phyloP scores from a whole-genome alignment of 768 basidiomycete genomes.

The Lactifluus subvellereus region DNA sequence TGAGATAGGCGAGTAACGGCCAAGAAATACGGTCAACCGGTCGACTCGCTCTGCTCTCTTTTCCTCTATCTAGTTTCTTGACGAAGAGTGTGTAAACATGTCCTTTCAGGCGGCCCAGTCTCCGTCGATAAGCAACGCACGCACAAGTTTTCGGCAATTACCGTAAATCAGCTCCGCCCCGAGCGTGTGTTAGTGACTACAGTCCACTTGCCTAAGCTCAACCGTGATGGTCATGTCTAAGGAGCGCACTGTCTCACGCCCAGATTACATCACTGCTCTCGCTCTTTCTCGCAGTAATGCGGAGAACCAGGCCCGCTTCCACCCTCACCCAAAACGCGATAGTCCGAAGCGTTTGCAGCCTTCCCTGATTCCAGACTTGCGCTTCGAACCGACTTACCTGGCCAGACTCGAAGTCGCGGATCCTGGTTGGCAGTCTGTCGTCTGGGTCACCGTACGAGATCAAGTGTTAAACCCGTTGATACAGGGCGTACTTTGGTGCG shows the following conservation, averaged over 20 bases:
- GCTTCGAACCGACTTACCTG: constrained; percentile 69
- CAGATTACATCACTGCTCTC: constrained; percentile 21
- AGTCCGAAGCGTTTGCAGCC: constrained; percentile 1
- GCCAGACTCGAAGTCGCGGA: constrained; percentile 49
- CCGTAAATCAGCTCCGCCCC: background rate
- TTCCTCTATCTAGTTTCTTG: constrained; percentile 1
- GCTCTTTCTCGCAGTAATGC: constrained; percentile 11
- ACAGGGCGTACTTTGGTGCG: constrained; percentile 65
- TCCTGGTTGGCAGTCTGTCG: constrained; percentile 52
- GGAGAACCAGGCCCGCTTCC: background rate
- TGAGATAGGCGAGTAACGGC: background rate
- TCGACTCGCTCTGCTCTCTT: background rate
- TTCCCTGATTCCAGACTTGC: constrained; percentile 60
- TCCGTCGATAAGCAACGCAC: too few species aligned
- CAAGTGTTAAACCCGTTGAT: constrained; percentile 62
- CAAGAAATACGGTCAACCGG: background rate
- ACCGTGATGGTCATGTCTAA: constrained; percentile 10
- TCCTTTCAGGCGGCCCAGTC: too few species aligned
- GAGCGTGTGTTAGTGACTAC: too few species aligned
- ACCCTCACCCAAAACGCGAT: background rate
- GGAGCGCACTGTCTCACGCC: constrained; percentile 12
- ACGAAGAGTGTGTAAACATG: background rate
- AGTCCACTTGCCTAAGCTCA: background rate
- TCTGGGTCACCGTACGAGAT: constrained; percentile 62
- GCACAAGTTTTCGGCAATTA: background rate